Evolutionary conservation across 768 basidiomycete genomes (phyloP), one percentile per base, ranked within the genome.

Genomic region (Boletus pseudo-olivaceus): DNA sequence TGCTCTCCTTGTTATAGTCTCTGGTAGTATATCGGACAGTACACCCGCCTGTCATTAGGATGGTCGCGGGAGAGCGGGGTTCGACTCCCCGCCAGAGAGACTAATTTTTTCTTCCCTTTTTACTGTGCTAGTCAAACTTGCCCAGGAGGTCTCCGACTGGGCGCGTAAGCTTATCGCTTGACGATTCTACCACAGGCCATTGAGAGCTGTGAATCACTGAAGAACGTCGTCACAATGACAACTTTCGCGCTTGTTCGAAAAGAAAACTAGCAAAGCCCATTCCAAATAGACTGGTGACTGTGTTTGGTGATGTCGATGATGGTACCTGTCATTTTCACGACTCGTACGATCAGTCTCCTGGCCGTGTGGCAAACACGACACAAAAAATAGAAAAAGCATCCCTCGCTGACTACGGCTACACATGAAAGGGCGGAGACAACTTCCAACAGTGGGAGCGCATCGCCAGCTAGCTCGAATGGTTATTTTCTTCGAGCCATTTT

Each of bases 401-500:
- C 29, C 6, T 30, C 7, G 38, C 14, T 19, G 27, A 4, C 38
- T 38, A 52, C 30, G 15, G 15, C 8, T 9, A 45, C 9, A 45
- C n/a, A n/a, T 7, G 34, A 38, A 26, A 27, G 8, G 20, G 5
- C 4, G 17, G 30, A 7, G 2, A 37, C 29, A 9, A 30, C 35
- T 10, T 15, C 29, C 15, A 4, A n/a, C 6, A 23, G 20, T 37
- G 38, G 27, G 8, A 54, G 20, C 14, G 29, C 26, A 40, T 42
- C 30, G 38, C 40, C 17, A 39, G 30, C 59, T 64, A 57, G 44
- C 57, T 62, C 17, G 41, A n/a, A 32, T 33, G 29, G 14, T 19
- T 39, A n/a, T 68, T 65, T 55, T 84, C 82, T 47, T 93, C 91
- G 12, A 96, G 66, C 93, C 93, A 95, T 62, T 76, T 78, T 54